Evolutionary conservation across 305 asterid genomes (phyloP).

Genomic region (Monarda citriodora): DNA sequence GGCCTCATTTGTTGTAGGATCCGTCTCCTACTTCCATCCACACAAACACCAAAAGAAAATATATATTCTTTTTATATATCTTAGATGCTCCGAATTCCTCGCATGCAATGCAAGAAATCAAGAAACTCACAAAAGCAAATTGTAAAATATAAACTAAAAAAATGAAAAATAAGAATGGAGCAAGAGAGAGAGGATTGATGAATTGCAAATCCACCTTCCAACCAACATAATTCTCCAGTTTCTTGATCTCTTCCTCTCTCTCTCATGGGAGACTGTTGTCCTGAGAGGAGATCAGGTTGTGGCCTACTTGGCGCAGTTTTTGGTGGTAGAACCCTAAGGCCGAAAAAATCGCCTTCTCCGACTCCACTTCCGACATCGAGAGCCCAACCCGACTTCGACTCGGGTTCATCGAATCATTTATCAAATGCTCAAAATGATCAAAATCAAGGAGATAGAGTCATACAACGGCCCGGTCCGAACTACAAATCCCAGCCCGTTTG

Average conservation of each 20-base stretch:
- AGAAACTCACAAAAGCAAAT: neutral
- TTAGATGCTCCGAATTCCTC: conserved; percentile 19
- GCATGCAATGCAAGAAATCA: conserved; percentile 15
- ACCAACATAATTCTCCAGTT: neutral
- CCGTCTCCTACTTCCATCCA: conserved; percentile 25
- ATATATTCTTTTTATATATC: neutral
- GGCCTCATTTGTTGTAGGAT: conserved; percentile 27
- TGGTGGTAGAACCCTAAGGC: conserved; percentile 56
- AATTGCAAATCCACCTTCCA: conserved; percentile 5
- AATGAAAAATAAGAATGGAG: neutral
- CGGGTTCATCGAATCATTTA: conserved; percentile 1
- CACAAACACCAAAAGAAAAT: conserved; percentile 19
- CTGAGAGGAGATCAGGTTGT: conserved; percentile 74
- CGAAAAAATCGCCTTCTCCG: conserved; percentile 52
- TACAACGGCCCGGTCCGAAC: conserved; percentile 61
- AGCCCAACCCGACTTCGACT: conserved; percentile 17
- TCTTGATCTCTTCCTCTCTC: conserved; percentile 1
- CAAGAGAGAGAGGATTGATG: neutral
- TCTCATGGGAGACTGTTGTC: conserved; percentile 61
- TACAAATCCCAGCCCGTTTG: conserved; percentile 34
- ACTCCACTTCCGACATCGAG: conserved; percentile 25
- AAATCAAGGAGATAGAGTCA: conserved; percentile 43
- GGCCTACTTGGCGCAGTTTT: conserved; percentile 74
- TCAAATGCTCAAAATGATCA: conserved; percentile 4
- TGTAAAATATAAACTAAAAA: neutral